Percentiles rank a stretch among this genome's conserved stretches.
Conservation (phyloP, 805 yeast genomes). For the Scheffersomyces lignosus region DNA sequence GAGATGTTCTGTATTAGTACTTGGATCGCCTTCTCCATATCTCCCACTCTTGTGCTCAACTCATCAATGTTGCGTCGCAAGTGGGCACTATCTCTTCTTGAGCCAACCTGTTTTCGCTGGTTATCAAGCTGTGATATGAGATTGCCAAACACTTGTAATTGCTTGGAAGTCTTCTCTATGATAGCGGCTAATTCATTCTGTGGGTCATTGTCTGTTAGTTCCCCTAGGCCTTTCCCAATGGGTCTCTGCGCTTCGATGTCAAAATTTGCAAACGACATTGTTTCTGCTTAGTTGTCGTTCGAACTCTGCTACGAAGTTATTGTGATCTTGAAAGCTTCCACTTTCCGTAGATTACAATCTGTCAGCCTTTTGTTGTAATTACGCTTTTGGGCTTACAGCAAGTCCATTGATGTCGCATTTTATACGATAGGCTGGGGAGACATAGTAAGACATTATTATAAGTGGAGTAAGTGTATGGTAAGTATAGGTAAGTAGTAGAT, state of each 20-base stretch:
- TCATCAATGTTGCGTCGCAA: constrained; percentile 38
- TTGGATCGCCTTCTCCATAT: constrained; percentile 32
- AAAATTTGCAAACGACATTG: constrained; percentile 56
- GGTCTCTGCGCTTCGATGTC: constrained; percentile 50
- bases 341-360: too few species aligned
- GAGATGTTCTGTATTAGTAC: constrained; percentile 28
- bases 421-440: too few species aligned
- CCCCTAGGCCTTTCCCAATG: constrained; percentile 5
- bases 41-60: constrained; percentile 29
- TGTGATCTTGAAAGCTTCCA: too few species aligned
- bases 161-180: constrained; percentile 36
- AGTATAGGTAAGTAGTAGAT: too few species aligned
- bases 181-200: constrained; percentile 33
- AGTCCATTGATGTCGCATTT: too few species aligned
- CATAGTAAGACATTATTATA: too few species aligned
- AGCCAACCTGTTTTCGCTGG: constrained; percentile 51
- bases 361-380: too few species aligned
- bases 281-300: too few species aligned
- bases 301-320: too few species aligned
- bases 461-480: too few species aligned
- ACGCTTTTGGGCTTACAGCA: too few species aligned
- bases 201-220: not conserved
- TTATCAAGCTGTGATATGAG: constrained; percentile 52
- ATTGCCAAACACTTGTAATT: constrained; percentile 47
- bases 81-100: constrained; percentile 45